These are phyloP conservation scores for Naganishia cerealis DNA, from an alignment of 1,284 basidiomycete genomes.

Conservation along the genomic window DNA sequence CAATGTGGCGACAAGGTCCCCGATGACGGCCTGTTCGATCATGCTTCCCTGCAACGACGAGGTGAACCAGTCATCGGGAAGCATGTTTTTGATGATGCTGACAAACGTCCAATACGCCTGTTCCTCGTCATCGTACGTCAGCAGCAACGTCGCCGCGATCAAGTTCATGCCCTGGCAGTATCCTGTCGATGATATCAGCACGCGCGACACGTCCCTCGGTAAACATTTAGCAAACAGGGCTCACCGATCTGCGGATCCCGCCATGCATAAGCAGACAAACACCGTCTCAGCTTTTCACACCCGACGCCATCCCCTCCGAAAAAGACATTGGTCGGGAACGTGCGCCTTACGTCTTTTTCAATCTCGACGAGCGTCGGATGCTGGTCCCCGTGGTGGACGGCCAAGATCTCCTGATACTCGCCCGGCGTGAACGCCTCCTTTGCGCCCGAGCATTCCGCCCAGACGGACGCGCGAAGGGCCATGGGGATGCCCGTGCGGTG, in stretches of 20 bases:
- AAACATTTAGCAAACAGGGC: constrained; percentile 30
- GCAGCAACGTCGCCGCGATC: constrained; percentile 84
- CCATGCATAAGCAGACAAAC: constrained; percentile 89
- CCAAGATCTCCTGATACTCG: constrained; percentile 78
- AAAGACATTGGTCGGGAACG: constrained; percentile 94
- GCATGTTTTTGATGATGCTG: constrained; percentile 80
- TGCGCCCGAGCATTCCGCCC: constrained; percentile 86
- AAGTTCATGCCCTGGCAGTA: constrained; percentile 90
- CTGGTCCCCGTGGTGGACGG: constrained; percentile 60
- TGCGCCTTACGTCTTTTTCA: constrained; percentile 89
- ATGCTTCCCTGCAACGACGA: constrained; percentile 81
- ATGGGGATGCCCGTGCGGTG: constrained; percentile 78
- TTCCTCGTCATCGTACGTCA: constrained; percentile 88
- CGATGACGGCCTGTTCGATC: constrained; percentile 86
- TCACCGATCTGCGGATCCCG: constrained; percentile 83
- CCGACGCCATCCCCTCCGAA: constrained; percentile 94
- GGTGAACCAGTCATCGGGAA: constrained; percentile 80
- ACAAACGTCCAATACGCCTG: constrained; percentile 95
- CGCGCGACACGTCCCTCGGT: not conserved
- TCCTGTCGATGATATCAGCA: constrained; percentile 12
- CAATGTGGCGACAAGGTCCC: constrained; percentile 77
- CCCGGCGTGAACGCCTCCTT: constrained; percentile 90
- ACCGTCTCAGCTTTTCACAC: constrained; percentile 82
- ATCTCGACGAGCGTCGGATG: constrained; percentile 74
- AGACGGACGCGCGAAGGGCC: constrained; percentile 76